Base-by-base conservation (phyloP, 2,329 filamentous ascomycete genomes). In the Pezicula carpinea region DNA sequence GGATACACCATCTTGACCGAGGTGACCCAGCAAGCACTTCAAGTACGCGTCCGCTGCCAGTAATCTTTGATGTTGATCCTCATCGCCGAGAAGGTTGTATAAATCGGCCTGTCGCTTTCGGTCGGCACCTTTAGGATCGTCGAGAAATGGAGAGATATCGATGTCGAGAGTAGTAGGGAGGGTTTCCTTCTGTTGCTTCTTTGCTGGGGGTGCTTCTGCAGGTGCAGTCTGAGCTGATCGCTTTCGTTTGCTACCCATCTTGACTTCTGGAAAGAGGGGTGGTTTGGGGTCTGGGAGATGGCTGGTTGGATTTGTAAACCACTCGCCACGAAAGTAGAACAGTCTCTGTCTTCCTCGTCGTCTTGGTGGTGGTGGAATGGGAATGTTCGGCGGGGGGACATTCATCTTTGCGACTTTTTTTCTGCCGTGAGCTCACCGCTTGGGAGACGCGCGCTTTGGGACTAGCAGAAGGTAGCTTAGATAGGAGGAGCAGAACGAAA, bases 81-180 rank as follows among this genome's bases (percentile, higher is more conserved):
- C 77, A 54, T 79, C 83, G 26, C 77, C 76, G 1, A 86, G 73
- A 1, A 77, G 67, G 19, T 83, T 75, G 62, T 85, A 86, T 3
- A 85, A 68, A 2, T 68, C 66, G 2, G 76, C 77, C 58, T 84
- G 80, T 52, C 79, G 69, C 56, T 73, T 75, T 50, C 79, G 72
- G 48, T 82, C 76, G 32, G 77, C 74, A 39, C 70, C 69, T 43
- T 67, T 68, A 8, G 73, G 70, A 5, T 74, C 67, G 51, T 80
- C 76, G 54, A 75, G 63, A 55, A 84, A 84, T 1, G 70, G 67
- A 7, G 54, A 56, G 17, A 47, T 49, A 44, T 61, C 55, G 18
- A 48, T 52, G 45, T 62, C 55, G 49, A 61, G 49, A 23, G 53
- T 48, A 38, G 47, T 14, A 6, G 46, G 23, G 5, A 35, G 23